phyloP scores from a whole-genome alignment of 768 basidiomycete genomes.

The Lactarius hatsudake region DNA sequence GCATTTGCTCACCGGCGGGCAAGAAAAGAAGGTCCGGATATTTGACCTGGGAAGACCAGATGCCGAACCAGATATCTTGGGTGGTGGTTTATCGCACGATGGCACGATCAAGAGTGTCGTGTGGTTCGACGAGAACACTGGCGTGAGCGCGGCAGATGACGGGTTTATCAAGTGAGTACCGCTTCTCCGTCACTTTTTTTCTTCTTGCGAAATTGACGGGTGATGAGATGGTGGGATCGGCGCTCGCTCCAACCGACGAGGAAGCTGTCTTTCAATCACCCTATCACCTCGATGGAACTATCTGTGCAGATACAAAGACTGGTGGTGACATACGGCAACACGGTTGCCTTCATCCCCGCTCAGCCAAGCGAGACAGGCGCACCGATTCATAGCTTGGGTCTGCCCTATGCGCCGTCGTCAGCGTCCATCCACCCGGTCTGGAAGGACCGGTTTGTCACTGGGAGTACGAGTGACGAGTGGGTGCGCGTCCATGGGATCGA shows the following conservation, averaged over 20 bases:
- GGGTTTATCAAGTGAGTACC: constrained; percentile 74
- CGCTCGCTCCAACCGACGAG: constrained; percentile 72
- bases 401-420: constrained; percentile 87
- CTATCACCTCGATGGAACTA: constrained; percentile 94
- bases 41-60: constrained; percentile 88
- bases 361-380: constrained; percentile 49
- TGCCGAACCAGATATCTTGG: constrained; percentile 79
- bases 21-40: constrained; percentile 96
- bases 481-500: constrained; percentile 89
- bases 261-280: constrained; percentile 65
- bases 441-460: constrained; percentile 90
- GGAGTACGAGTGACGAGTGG: constrained; percentile 91
- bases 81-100: constrained; percentile 65
- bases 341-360: constrained; percentile 86
- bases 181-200: background rate
- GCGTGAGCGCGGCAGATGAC: constrained; percentile 91
- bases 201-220: background rate
- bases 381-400: constrained; percentile 69
- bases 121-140: constrained; percentile 86
- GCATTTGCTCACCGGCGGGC: constrained; percentile 85
- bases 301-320: constrained; percentile 78
- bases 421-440: constrained; percentile 90
- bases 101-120: constrained; percentile 91
- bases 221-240: constrained; percentile 91
- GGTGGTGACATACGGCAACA: constrained; percentile 88